Base-by-base conservation (phyloP, 495 filamentous ascomycete species). In the Penicillium coprophilum region DNA sequence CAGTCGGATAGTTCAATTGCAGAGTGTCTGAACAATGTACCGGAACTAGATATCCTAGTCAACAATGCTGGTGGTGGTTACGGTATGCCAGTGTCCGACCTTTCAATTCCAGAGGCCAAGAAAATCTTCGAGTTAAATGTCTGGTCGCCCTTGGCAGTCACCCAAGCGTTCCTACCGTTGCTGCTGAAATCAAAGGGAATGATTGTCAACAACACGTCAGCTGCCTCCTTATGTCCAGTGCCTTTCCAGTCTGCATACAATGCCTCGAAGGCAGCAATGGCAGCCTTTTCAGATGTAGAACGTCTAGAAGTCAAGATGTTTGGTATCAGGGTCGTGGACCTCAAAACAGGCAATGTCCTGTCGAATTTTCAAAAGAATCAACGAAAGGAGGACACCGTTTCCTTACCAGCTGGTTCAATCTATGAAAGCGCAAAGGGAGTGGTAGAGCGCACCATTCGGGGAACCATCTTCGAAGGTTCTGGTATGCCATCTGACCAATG, bases 161-260 rank as follows among this genome's bases (percentile, higher is more conserved):
- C 63, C 7, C 66, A 78, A 58, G 73, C 71, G 0, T 81, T 79
- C 59, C 53, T 67, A 2, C 73, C 73, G 7, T 50, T 81, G 46
- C 60, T 82, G 2, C 70, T 77, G 28, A 53, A 69, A 39, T 60
- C 77, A 12, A 66, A 66, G 36, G 71, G 66, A 0, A 53, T 54
- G 12, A 28, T 74, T n/a, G 54, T 65, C 4, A 71, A 71, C 53
- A 60, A 65, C 28, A 70, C 66, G 46, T 66, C 63, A 2, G 49
- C 70, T 1, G 53, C 55, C 7, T 89, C 88, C 69, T 92, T 95
- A 27, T 89, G 90, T 59, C 1, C 30, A 6, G 31, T 19, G 2
- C 53, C 53, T 2, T 55, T 55, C n/a, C 10, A 15, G 20, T 17
- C n/a, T 15, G 53, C 23, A 12, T 55, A 55, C 31, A 47, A 47